Percentiles rank a stretch among this genome's conserved stretches.
phyloP scores from a whole-genome alignment of 2,329 filamentous ascomycete genomes.

The Aspergillus sp. region DNA sequence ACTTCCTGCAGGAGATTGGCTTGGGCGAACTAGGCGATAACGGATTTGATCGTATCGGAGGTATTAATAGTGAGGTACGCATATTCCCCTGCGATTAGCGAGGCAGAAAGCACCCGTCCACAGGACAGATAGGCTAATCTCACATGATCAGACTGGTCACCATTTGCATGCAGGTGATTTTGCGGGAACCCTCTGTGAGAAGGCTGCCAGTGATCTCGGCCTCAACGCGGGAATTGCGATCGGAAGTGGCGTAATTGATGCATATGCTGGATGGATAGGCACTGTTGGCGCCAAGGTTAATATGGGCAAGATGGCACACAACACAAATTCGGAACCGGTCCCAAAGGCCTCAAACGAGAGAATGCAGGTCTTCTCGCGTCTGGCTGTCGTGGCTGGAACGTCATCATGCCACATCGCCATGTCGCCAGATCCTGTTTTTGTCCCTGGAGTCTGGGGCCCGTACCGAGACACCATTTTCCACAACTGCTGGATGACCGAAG shows the following conservation, averaged over 20 bases:
- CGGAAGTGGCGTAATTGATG: conserved; percentile 90
- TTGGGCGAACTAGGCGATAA: conserved; percentile 73
- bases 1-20: conserved; percentile 80
- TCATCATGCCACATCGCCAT: conserved; percentile 96
- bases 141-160: conserved; percentile 65
- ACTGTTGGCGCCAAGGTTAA: conserved; percentile 90
- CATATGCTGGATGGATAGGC: conserved; percentile 93
- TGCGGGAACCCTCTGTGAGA: conserved; percentile 73
- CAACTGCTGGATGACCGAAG: conserved; percentile 88
- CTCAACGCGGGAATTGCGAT: conserved; percentile 81
- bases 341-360: conserved; percentile 78
- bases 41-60: conserved; percentile 83
- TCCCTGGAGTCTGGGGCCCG: conserved; percentile 88
- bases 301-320: conserved; percentile 52
- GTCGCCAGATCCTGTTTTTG: conserved; percentile 84
- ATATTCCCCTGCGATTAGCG: too few species aligned
- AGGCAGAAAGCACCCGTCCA: conserved; percentile 32
- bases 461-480: conserved; percentile 88
- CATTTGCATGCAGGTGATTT: conserved; percentile 85
- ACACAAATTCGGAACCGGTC: conserved; percentile 60
- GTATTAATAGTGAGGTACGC: conserved; percentile 87
- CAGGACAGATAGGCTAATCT: conserved; percentile 13
- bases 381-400: conserved; percentile 86
- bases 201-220: conserved; percentile 76
- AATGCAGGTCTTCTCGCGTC: conserved; percentile 70